Evolutionary conservation across 768 basidiomycete genomes (phyloP), one percentile per base, ranked within the genome.

Genomic region (Tricholoma furcatifolium): DNA sequence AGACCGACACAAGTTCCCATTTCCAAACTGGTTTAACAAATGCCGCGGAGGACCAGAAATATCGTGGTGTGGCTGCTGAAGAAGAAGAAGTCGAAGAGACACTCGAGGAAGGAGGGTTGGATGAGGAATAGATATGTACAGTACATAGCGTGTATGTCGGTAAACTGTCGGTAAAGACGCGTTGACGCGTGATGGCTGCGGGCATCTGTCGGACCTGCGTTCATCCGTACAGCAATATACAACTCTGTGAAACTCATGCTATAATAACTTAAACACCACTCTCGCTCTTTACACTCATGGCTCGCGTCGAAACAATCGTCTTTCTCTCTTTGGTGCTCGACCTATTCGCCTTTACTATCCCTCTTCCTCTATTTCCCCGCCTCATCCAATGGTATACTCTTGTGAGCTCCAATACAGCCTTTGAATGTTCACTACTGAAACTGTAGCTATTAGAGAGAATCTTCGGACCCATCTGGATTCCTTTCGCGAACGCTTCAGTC

Each of bases 341-440:
- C 69, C 82, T 99, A 20, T 73, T 78, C 79, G 91, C 93, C 11
- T 96, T 95, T 70, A 97, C 93, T 20, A 90, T 96, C 42, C 94
- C 93, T 9, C 78, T 98, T n/a, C 96, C 96, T 18, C 81, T 98
- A 27, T 98, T 98, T 69, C 96, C 96, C n/a, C 84, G 95, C n/a
- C 76, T 98, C 45, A 94, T 97, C 39, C 87, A 95, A 71, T 93
- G 89, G 89, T 95, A 93, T 65, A 86, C 85, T 1, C 68, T 83
- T 65, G 90, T 88, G 58, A 62, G 81, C 17, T 41, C 27, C 11
- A 27, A 27, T 27, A 34, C 50, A 12, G 24, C n/a, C 41, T 51
- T 39, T 36, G 14, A 30, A 41, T 23, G n/a, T 18, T 40, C 43
- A 7, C 30, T 43, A 42, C 47, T 58, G 24, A 46, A 42, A 17